Evolutionary conservation across 768 basidiomycete genomes (phyloP).

Genomic region (Mrakia blollopis): DNA sequence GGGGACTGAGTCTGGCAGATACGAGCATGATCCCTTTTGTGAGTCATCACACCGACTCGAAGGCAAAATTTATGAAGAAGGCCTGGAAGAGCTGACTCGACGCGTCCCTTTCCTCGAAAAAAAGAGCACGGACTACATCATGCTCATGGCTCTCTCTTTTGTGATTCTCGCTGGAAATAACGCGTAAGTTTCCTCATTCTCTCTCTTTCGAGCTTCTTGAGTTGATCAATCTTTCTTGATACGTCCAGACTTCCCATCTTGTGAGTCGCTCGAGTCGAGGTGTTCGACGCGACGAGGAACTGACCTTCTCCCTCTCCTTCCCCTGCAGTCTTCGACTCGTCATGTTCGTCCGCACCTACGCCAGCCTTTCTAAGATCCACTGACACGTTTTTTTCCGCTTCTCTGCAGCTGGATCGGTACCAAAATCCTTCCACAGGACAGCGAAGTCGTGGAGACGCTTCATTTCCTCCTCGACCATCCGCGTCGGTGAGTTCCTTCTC

Average conservation of each 20-base stretch:
- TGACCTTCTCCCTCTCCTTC: not conserved
- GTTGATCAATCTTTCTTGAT: not conserved
- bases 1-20: not conserved
- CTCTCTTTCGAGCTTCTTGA: not conserved
- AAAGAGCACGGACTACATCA: not conserved
- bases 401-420: not conserved
- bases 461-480: conserved; percentile 6
- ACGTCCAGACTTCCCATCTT: not conserved
- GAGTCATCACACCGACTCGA: no score
- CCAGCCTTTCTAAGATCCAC: not conserved
- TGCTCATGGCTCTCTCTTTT: not conserved
- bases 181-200: not conserved
- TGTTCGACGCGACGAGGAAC: not conserved
- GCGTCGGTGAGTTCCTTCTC: not conserved
- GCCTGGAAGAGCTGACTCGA: no score
- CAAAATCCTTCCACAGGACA: not conserved
- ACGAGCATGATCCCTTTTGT: not conserved
- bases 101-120: no score
- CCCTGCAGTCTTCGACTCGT: not conserved
- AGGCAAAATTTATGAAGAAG: no score
- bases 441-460: not conserved
- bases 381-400: not conserved
- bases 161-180: not conserved
- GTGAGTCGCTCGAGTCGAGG: not conserved
- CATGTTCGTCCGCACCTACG: not conserved